A percentile compares a stretch with the other conserved stretches of the same genome.
Evolutionary conservation across 1,284 basidiomycete genomes (phyloP).

Genomic region (Ceratobasidium sp.): DNA sequence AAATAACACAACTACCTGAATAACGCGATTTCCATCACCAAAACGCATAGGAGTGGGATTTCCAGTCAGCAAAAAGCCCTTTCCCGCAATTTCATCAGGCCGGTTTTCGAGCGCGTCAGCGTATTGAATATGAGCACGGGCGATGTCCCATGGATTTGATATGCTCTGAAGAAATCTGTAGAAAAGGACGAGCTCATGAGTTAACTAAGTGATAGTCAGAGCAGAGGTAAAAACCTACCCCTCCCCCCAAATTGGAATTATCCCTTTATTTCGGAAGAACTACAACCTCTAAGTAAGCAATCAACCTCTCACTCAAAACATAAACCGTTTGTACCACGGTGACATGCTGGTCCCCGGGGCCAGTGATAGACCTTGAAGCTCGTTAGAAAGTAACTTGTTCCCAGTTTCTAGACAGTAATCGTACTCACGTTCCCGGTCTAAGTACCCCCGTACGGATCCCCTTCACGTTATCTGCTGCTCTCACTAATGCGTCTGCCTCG

Average conservation of each 20-base stretch:
- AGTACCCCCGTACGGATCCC: conserved; percentile 28
- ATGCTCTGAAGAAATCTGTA: conserved; percentile 26
- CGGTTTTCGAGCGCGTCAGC: conserved; percentile 11
- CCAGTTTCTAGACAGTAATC: background rate
- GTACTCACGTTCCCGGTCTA: conserved; percentile 30
- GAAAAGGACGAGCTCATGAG: background rate
- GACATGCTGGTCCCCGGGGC: conserved; percentile 15
- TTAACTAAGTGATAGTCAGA: too few relatives aligned
- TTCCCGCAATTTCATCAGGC: conserved; percentile 6
- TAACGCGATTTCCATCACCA: conserved; percentile 3
- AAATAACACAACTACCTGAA: background rate
- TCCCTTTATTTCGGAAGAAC: conserved; percentile 7
- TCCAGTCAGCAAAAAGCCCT: conserved; percentile 11
- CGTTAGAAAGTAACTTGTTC: too few relatives aligned
- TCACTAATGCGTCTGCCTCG: conserved; percentile 20
- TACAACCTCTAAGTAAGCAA: too few relatives aligned
- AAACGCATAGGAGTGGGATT: conserved; percentile 4
- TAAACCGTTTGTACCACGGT: background rate
- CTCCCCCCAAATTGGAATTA: conserved; percentile 14
- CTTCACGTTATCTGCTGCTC: conserved; percentile 12
- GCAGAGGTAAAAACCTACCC: too few relatives aligned
- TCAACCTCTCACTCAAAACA: background rate
- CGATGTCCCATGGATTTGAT: conserved; percentile 19
- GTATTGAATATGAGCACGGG: conserved; percentile 21
- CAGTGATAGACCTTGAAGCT: conserved; percentile 17